Conservation (phyloP, 1,284 basidiomycete species). For the Papiliotrema nemorosa region DNA sequence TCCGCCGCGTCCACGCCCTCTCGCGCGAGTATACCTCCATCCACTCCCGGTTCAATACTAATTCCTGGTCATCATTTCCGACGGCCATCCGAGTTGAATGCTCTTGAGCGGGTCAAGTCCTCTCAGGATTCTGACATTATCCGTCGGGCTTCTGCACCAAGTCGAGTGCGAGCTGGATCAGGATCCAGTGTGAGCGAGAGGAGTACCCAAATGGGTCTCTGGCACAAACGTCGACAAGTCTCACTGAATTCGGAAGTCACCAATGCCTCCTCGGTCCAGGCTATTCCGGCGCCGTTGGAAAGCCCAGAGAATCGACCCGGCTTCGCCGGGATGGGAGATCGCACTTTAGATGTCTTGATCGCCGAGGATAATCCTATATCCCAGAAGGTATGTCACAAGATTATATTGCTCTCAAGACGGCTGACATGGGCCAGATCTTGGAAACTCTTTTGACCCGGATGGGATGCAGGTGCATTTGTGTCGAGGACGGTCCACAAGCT, state of each 20-base stretch:
- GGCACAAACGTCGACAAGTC: constrained; percentile 26
- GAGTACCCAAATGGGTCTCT: constrained; percentile 32
- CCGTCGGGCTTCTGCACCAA: constrained; percentile 81
- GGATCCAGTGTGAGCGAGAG: constrained; percentile 58
- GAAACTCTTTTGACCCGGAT: constrained; percentile 87
- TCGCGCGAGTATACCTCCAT: constrained; percentile 62
- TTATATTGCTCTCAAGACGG: neutral
- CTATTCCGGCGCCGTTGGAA: constrained; percentile 14
- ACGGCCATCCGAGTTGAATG: constrained; percentile 78
- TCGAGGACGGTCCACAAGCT: constrained; percentile 92
- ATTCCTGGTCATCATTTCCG: constrained; percentile 57
- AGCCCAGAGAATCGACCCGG: constrained; percentile 14
- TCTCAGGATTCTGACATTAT: constrained; percentile 65
- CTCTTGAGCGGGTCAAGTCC: constrained; percentile 75
- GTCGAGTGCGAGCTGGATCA: constrained; percentile 80
- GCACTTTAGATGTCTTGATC: constrained; percentile 82
- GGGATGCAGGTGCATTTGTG: constrained; percentile 89
- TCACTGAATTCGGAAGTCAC: constrained; percentile 3
- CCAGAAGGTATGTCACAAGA: constrained; percentile 57
- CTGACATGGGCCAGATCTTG: constrained; percentile 60
- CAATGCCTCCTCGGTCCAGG: neutral
- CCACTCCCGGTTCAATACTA: constrained; percentile 58
- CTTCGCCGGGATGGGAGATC: constrained; percentile 51
- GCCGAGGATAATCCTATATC: constrained; percentile 98
- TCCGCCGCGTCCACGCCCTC: constrained; percentile 90